Evolutionary conservation across 805 yeast species (phyloP), one percentile per base, ranked within the genome.

Genomic region (Metschnikowia corniflorae): DNA sequence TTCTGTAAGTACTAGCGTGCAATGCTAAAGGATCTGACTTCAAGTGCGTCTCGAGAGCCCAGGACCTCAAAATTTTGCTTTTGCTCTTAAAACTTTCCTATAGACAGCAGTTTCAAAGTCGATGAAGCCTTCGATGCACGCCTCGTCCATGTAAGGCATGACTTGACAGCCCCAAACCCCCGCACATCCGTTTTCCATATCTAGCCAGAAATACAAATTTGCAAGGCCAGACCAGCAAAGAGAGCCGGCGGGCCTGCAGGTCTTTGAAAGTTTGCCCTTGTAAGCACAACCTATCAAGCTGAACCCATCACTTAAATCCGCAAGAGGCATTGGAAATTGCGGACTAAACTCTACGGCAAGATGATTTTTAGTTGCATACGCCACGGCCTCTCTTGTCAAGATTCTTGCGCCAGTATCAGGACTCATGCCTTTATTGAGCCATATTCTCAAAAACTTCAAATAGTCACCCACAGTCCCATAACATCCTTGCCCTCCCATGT

Each of bases 401-500:
- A 68, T 56, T 24, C 40, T 46, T 0, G 26, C 39, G 0, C 62
- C 60, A 16, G 66, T 60, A 39, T 66, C 70, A 3, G 69, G 68
- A 26, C 70, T 61, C 12, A 47, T 40, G 8, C 76, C 76, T 29
- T 60, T 56, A 39, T 70, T 70, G 28, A 71, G 51, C 44, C 70
- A 55, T 7, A 61, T 51, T 7, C 71, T 54, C 17, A 68, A 47
- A 29, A 65, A 65, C 37, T 57, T 63, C 40, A 68, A 51, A 36
- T 58, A 68, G 46, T 67, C 73, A 2, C 50, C 55, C 1, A 60
- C 61, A 3, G 60, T 58, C 1, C 68, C 65, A 35, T 57, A 61
- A 35, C 64, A 54, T 3, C 73, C 73, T 37, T 60, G 69, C 10
- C 73, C 73, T 6, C 72, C 73, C 64, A 65, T 59, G 40, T 67